Evolutionary conservation across 2,329 filamentous ascomycete genomes (phyloP).

Genomic region (Venturia asperata): DNA sequence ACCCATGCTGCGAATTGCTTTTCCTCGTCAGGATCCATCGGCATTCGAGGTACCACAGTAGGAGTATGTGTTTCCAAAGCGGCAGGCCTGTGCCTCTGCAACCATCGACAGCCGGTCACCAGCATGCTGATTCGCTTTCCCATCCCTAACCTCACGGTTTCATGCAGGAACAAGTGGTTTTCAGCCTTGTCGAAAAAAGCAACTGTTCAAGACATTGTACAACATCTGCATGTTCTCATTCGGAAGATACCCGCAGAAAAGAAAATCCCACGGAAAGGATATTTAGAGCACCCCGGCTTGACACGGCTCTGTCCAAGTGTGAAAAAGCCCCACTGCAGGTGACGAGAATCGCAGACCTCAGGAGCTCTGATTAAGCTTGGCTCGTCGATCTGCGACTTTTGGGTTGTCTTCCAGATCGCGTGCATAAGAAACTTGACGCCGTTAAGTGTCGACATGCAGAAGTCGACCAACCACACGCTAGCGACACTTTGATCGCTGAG

Average conservation of each 20-base stretch:
- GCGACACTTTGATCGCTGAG: neutral
- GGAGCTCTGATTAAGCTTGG: neutral
- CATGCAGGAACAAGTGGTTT: conserved; percentile 7
- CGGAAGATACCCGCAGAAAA: neutral
- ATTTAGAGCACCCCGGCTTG: too few species aligned
- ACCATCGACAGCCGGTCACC: neutral
- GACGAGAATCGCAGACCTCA: neutral
- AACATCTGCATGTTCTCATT: neutral
- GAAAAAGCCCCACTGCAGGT: neutral
- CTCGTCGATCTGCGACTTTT: neutral
- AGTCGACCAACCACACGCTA: neutral
- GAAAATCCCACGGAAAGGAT: neutral
- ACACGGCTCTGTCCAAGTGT: neutral
- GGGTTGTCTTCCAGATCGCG: neutral
- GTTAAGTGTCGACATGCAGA: neutral
- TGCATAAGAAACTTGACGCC: neutral
- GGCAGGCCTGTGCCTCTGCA: neutral
- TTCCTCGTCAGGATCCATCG: neutral
- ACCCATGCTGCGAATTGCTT: neutral
- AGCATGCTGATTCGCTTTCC: neutral
- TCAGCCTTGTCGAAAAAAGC: neutral
- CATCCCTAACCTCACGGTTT: neutral
- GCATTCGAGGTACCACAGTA: neutral
- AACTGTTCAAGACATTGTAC: neutral
- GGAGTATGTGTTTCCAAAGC: neutral